These are phyloP conservation scores for Penicillium arizonense DNA, from an alignment of 495 filamentous ascomycete species.

Conservation along the genomic window DNA sequence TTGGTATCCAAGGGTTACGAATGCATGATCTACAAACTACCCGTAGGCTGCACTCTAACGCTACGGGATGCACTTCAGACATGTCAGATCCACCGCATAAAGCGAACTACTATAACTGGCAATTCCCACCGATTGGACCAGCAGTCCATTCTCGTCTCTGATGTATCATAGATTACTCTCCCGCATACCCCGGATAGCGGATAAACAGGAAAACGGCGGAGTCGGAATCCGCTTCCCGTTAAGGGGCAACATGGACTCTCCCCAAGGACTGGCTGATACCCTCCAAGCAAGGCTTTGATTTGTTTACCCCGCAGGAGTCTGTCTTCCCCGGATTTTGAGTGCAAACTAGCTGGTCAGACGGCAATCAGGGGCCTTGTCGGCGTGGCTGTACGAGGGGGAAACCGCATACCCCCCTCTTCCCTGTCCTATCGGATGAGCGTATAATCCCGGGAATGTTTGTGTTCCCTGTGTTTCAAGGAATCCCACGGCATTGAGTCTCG, in stretches of 20 bases:
- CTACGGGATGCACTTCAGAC: background rate
- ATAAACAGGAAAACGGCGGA: background rate
- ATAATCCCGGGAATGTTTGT: background rate
- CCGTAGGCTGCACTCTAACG: background rate
- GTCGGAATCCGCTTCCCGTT: constrained; percentile 5
- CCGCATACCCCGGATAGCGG: background rate
- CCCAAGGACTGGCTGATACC: background rate
- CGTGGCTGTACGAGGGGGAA: background rate
- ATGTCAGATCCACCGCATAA: background rate
- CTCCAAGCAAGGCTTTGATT: background rate
- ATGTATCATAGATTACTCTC: background rate
- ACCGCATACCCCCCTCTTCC: background rate
- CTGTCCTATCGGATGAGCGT: constrained; percentile 1
- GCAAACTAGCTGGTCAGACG: background rate
- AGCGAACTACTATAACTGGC: too few relatives aligned
- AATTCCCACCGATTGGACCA: constrained; percentile 6
- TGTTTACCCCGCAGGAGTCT: constrained; percentile 3
- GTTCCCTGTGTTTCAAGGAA: constrained; percentile 1
- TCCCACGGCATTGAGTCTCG: constrained; percentile 1
- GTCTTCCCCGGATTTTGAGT: constrained; percentile 3
- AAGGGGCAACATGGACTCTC: background rate
- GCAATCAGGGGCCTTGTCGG: background rate
- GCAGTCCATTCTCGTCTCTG: background rate
- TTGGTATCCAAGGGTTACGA: background rate
- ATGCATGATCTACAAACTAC: constrained; percentile 1